Base-by-base conservation (phyloP, 805 yeast species). In the Metschnikowia drakensbergensis region DNA sequence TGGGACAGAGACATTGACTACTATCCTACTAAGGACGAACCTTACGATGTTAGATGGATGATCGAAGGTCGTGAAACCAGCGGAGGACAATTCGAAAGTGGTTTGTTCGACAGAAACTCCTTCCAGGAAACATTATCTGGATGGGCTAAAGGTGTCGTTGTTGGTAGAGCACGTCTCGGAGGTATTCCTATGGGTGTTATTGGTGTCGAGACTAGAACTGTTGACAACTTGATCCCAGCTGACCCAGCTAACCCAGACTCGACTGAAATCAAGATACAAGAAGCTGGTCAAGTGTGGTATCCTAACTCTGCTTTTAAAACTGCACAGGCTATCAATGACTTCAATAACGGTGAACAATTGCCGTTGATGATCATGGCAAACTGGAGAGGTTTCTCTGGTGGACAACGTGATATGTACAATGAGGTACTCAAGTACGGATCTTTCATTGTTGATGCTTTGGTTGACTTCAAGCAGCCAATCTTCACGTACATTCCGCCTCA, bases 351-450 rank as follows among this genome's bases (percentile, higher is more conserved):
- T 78, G 99, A 94, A 72, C 92, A 91, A 71, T 79, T 94, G 64
- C 99, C 99, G 55, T 78, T 94, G 69, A 88, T 94, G 96, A 89
- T 94, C 58, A 75, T 94, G 60, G 99, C 99, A 51, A 94, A 94
- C 81, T 94, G 99, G 99, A 88, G 99, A 83, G 99, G 99, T 64
- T 94, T 94, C 83, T 89, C 97, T 58, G 99, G 99, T 77, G 99
- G 99, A 68, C 99, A 94, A 78, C 88, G 97, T 67, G 99, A 94
- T 71, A 94, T 94, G 99, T 95, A 86, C 80, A 89, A 91, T 63
- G 99, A 94, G 75, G 96, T 94, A 38, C 83, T 94, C 75, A 94
- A 94, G 71, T 94, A 88, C 66, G 99, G 99, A 66, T 83, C 98
- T 3, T 89, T 79, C 70, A 94, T 94, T 71, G 99, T 94, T 55